Percentiles rank a stretch among this genome's conserved stretches.
Evolutionary conservation across 2,329 filamentous ascomycete species (phyloP).

Genomic region (Dothidotthia symphoricarpi): DNA sequence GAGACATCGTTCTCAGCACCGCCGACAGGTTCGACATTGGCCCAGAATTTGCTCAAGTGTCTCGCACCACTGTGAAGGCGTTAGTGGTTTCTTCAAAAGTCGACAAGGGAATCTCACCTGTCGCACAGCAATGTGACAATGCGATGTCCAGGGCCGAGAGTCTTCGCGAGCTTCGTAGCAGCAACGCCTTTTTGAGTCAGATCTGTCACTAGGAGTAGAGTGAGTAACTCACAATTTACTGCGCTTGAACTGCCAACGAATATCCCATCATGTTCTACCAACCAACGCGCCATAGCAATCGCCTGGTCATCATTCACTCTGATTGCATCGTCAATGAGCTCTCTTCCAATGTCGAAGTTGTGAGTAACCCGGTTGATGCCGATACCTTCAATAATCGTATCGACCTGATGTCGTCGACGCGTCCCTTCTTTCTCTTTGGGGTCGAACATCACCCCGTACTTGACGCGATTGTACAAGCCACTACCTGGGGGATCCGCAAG

Average conservation of each 20-base stretch:
- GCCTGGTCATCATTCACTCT: slow-evolving; percentile 87
- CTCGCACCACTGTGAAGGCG: slow-evolving; percentile 57
- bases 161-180: slow-evolving; percentile 66
- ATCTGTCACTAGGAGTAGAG: not conserved
- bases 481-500: slow-evolving; percentile 93
- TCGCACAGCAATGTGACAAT: slow-evolving; percentile 87
- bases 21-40: slow-evolving; percentile 65
- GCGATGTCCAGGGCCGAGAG: slow-evolving; percentile 58
- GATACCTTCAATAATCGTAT: slow-evolving; percentile 93
- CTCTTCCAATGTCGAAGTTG: slow-evolving; percentile 85
- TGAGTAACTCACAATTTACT: slow-evolving; percentile 71
- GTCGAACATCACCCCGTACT: slow-evolving; percentile 95
- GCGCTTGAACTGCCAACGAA: slow-evolving; percentile 93
- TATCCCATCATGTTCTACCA: slow-evolving; percentile 92
- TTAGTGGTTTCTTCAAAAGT: slow-evolving; percentile 7
- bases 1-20: slow-evolving; percentile 46
- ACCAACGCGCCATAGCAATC: slow-evolving; percentile 88
- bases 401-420: slow-evolving; percentile 82
- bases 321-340: slow-evolving; percentile 86
- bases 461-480: slow-evolving; percentile 87
- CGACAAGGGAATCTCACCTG: slow-evolving; percentile 28
- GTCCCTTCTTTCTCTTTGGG: slow-evolving; percentile 87
- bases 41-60: slow-evolving; percentile 85
- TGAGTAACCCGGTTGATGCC: slow-evolving; percentile 92
- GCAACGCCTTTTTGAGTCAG: slow-evolving; percentile 55